phyloP scores from a whole-genome alignment of 2,329 filamentous ascomycete species.

The Xylaria sp. region DNA sequence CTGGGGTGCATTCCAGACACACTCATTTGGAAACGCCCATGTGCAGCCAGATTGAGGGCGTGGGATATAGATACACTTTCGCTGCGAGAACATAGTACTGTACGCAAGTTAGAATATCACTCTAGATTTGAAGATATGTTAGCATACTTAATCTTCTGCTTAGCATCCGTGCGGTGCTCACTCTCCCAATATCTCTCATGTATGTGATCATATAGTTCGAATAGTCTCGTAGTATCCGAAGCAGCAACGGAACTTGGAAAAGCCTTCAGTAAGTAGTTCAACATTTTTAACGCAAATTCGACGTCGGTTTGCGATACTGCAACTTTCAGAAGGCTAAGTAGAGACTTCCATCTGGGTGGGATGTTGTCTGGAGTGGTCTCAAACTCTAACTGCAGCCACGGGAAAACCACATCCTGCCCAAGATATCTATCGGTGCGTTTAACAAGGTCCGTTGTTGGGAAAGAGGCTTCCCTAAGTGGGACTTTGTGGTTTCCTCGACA shows the following conservation, averaged over 20 bases:
- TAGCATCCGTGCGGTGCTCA: background rate
- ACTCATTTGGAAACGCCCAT: background rate
- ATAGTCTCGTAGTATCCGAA: slow-evolving; percentile 13
- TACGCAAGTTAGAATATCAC: background rate
- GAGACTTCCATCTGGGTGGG: slow-evolving; percentile 9
- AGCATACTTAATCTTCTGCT: background rate
- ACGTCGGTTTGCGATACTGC: slow-evolving; percentile 8
- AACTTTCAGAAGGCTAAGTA: slow-evolving; percentile 2
- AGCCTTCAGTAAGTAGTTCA: slow-evolving; percentile 11
- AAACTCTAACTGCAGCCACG: slow-evolving; percentile 27
- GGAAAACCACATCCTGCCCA: slow-evolving; percentile 22
- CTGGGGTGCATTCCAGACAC: background rate
- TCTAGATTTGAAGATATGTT: background rate
- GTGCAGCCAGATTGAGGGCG: background rate
- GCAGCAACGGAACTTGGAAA: background rate
- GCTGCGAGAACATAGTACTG: background rate
- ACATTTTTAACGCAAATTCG: slow-evolving; percentile 29
- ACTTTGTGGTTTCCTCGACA: slow-evolving; percentile 7
- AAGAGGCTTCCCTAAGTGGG: slow-evolving; percentile 20
- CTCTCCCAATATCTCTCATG: slow-evolving; percentile 14
- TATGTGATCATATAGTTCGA: slow-evolving; percentile 29
- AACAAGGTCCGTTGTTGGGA: slow-evolving; percentile 22
- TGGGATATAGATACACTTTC: background rate
- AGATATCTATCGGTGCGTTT: slow-evolving; percentile 18
- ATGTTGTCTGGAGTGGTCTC: background rate